Evolutionary conservation across 805 yeast species (phyloP), one percentile per base, ranked within the genome.

Genomic region (Lipomyces yamadae): DNA sequence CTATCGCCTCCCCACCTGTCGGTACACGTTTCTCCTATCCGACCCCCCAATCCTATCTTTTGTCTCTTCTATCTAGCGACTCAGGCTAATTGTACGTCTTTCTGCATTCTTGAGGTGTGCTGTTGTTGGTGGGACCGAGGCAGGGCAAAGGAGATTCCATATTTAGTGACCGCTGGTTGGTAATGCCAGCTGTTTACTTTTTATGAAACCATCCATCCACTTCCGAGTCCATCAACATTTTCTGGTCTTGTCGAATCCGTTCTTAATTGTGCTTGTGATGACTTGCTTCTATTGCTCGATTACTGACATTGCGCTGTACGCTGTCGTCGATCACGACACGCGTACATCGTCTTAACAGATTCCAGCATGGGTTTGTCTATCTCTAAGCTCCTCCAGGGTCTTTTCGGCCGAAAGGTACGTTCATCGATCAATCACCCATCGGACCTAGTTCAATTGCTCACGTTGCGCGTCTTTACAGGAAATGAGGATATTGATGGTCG

Each of bases 311-410:
- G 63, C 53, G 35, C 24, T 24, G 32, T 30, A 37, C 15, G 50
- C 58, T 53, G 63, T 10, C 54, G 35, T 37, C 61, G 56, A 15
- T 4, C 39, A 8, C 37, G 61, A 34, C 54, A 53, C 33, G 60
- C 33, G 42, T 39, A 62, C 56, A 57, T 45, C 52, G 60, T 33
- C 34, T 58, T 42, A 15, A 6, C 39, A 61, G 56, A 58, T 37
- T 56, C 8, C 64, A 62, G 81, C 83, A 93, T 94, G 98, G 98
- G 98, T 86, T 85, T 93, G 82, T 90, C 92, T 76, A 87, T 93
- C 82, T 94, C 98, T 73, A 93, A 92, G 83, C 87, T 93, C 82
- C 90, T 94, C 80, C 88, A 88, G 81, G 94, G 93, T 86, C 95
- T 93, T 75, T 91, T 94, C 78, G 98, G 97, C 84, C 92, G 92